Evolutionary conservation across 768 basidiomycete species (phyloP), one percentile per base, ranked within the genome.

Genomic region (Lentinus brumalis): DNA sequence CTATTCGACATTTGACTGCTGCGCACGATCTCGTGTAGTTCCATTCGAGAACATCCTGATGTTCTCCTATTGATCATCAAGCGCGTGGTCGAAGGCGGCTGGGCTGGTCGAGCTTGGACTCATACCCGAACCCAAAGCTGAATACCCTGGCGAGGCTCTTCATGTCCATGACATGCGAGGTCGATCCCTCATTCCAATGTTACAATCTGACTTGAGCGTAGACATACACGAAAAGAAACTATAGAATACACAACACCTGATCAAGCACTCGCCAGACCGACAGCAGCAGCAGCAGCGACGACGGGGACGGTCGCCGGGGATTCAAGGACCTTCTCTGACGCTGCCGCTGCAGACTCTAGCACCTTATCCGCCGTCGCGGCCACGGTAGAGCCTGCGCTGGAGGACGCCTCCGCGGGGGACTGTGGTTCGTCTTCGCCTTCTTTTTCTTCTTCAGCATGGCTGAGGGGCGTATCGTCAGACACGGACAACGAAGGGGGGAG

Each of bases 361-460:
- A 52, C 60, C 50, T 56, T 53, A n/a, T 56, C 64, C 12, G 66
- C 61, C 1, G 50, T 44, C 5, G 60, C 62, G 10, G 63, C 50
- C 1, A 51, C 57, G 16, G 67, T 30, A 5, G 53, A 32, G 1
- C 62, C 61, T 12, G 56, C 45, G 35, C 52, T 54, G 12, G 66
- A 58, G 16, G 57, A 57, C 5, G 57, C 47, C 52, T 62, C 59
- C 4, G 69, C 57, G 0, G 69, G 0, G 66, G 63, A 32, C 56
- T 70, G 40, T 66, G 57, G 9, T 64, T 45, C 11, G 60, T 70
- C 75, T 86, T 89, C 7, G 80, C 78, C 71, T 89, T 91, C 76
- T 89, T 92, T 70, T 82, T 86, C 75, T 89, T 90, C 79, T 89
- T 91, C 51, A 88, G 73, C 63, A 91, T 73, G 32, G 83, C 89